Percentiles rank a stretch among this genome's conserved stretches.
These are phyloP conservation scores for Fusarium udum DNA, from an alignment of 2,329 filamentous ascomycete species.

Conservation along the genomic window DNA sequence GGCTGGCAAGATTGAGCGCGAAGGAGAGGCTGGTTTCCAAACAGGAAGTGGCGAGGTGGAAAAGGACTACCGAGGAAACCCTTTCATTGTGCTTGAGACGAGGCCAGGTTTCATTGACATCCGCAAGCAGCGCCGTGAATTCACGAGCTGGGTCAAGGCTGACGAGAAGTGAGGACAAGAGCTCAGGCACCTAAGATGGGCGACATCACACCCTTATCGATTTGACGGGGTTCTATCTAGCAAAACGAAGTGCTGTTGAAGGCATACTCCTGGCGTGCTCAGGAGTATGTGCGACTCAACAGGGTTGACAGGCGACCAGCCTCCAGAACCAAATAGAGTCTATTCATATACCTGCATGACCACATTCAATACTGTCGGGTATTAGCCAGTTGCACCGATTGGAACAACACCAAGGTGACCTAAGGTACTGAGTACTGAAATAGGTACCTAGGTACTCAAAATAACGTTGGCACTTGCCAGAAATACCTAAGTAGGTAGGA, in stretches of 20 bases:
- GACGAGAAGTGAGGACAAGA: conserved; percentile 36
- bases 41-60: conserved; percentile 71
- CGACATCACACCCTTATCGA: background rate
- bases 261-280: background rate
- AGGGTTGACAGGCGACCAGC: background rate
- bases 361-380: background rate
- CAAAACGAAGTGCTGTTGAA: background rate
- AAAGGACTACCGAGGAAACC: conserved; percentile 77
- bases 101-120: conserved; percentile 89
- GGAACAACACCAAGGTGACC: background rate
- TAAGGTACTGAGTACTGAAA: background rate
- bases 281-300: background rate
- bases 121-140: conserved; percentile 80
- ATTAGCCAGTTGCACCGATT: background rate
- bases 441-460: background rate
- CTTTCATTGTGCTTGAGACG: conserved; percentile 81
- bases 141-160: conserved; percentile 75
- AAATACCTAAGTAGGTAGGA: background rate
- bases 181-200: background rate
- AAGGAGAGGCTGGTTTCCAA: conserved; percentile 70
- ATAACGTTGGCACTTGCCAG: background rate
- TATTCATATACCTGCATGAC: background rate
- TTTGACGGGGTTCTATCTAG: background rate
- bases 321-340: background rate
- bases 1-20: conserved; percentile 84